Conservation (phyloP, 345 rosid genomes). For the Mercurialis annua region DNA sequence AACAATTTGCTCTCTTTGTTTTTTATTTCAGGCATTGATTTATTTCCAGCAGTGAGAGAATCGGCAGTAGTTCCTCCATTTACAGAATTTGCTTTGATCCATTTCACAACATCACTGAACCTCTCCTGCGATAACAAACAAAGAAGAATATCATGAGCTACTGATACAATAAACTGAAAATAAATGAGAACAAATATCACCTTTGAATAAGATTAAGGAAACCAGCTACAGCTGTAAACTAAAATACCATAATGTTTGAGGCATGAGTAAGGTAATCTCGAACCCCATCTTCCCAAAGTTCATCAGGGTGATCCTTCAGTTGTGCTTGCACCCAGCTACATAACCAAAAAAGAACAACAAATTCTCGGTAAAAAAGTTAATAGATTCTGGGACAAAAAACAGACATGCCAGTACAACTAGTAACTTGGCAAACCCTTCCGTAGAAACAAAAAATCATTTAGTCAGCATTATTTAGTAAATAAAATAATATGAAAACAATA, state of each 20-base stretch:
- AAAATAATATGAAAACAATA: background rate
- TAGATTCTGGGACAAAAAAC: background rate
- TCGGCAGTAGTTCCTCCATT: constrained; percentile 47
- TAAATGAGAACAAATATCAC: background rate
- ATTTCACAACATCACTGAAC: constrained; percentile 78
- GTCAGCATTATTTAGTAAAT: background rate
- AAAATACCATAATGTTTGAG: constrained; percentile 62
- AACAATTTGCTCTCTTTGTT: constrained; percentile 33
- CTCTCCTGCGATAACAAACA: constrained; percentile 53
- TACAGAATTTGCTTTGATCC: constrained; percentile 70
- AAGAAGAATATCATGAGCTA: background rate
- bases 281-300: constrained; percentile 96
- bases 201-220: background rate
- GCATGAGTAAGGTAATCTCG: constrained; percentile 76
- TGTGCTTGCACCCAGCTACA: constrained; percentile 90
- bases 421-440: background rate
- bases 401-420: background rate
- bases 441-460: background rate
- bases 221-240: background rate
- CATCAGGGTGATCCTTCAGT: constrained; percentile 90
- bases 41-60: constrained; percentile 40
- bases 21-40: constrained; percentile 39
- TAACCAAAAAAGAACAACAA: constrained; percentile 16
- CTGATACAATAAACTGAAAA: background rate
- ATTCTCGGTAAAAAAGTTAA: background rate